These are phyloP conservation scores for Fusarium sp. DNA, from an alignment of 2,329 filamentous ascomycete genomes.

Conservation along the genomic window DNA sequence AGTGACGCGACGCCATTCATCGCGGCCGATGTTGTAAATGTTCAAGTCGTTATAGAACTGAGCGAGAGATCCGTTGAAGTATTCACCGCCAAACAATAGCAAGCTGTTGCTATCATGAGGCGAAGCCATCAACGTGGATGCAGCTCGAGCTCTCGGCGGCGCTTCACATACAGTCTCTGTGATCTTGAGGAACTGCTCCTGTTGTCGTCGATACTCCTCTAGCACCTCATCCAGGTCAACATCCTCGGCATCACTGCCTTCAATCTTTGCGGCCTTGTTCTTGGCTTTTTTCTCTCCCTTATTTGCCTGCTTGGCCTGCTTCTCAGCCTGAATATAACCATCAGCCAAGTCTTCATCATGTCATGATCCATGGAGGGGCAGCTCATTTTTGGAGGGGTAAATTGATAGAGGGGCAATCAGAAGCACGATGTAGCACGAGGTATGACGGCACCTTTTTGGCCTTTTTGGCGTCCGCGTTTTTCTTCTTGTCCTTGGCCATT, in stretches of 20 bases:
- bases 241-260: conserved; percentile 91
- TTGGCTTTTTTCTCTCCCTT: conserved; percentile 92
- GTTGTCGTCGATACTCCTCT: conserved; percentile 91
- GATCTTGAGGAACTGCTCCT: conserved; percentile 94
- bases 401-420: conserved; percentile 33
- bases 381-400: conserved; percentile 42
- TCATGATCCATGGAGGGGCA: conserved; percentile 34
- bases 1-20: conserved; percentile 92
- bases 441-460: conserved; percentile 61
- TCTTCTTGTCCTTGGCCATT: conserved; percentile 71
- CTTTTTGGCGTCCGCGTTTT: conserved; percentile 64
- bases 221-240: conserved; percentile 94
- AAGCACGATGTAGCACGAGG: conserved; percentile 18
- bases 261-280: conserved; percentile 76
- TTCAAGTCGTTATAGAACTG: conserved; percentile 78
- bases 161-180: conserved; percentile 81
- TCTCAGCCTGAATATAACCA: conserved; percentile 65
- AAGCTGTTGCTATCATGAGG: conserved; percentile 90
- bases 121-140: conserved; percentile 85
- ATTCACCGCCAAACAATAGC: conserved; percentile 94
- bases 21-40: conserved; percentile 83
- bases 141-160: conserved; percentile 84
- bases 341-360: conserved; percentile 31
- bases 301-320: conserved; percentile 85
- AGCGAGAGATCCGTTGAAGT: conserved; percentile 92